Base-by-base conservation (phyloP, 768 basidiomycete genomes). In the Serendipita vermifera region DNA sequence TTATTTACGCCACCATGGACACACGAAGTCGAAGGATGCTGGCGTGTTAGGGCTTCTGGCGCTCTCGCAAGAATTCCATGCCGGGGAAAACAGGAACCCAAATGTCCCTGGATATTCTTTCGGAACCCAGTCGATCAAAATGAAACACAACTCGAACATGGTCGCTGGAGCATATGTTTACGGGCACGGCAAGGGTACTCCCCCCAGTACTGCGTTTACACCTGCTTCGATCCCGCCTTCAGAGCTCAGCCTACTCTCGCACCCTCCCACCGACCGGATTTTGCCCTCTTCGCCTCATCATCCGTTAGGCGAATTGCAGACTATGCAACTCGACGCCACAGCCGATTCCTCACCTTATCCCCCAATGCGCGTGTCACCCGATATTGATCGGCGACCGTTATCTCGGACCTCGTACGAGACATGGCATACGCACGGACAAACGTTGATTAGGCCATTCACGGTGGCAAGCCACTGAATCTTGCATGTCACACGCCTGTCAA, bases 241-340 rank as follows among this genome's bases (percentile, higher is more conserved):
- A 38, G 46, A 51, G 27, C 46, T 51, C 46, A 51, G 46, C 29
- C 29, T 51, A 29, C 46, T 51, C 27, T 51, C 46, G 14, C 46
- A 51, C 29, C 46, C 46, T 14, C 46, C 46, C 7, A 51, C 46
- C n/a, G 46, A 51, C 31, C n/a, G 20, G 7, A 51, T 51, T n/a
- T 17, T 51, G 7, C 27, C 22, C 5, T 17, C 46, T 1, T 51
- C 46, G 4, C 31, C 46, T 29, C 9, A n/a, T n/a, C n/a, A n/a
- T n/a, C n/a, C n/a, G n/a, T n/a, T n/a, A n/a, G n/a, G n/a, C n/a
- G n/a, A n/a, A n/a, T n/a, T n/a, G n/a, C n/a, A n/a, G n/a, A n/a
- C n/a, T n/a, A n/a, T n/a, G n/a, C n/a, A n/a, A n/a, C n/a, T n/a
- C n/a, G n/a, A n/a, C n/a, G n/a, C n/a, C n/a, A n/a, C n/a, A n/a